phyloP scores from a whole-genome alignment of 306 rosid species.

The Medicago lupulina region DNA sequence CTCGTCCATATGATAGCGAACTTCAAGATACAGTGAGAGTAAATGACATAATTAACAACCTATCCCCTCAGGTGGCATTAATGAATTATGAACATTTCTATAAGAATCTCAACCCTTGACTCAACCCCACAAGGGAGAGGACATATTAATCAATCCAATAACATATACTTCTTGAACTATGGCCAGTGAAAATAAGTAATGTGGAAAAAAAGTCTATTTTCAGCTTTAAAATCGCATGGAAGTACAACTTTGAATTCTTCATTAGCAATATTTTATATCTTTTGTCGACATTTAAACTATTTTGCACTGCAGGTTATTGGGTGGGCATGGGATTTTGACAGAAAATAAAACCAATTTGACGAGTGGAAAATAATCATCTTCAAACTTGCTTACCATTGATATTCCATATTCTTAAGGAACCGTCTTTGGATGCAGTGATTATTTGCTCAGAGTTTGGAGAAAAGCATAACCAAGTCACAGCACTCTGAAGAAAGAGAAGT shows the following conservation, averaged over 20 bases:
- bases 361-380: constrained; percentile 30
- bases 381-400: constrained; percentile 74
- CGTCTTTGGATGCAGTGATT: constrained; percentile 96
- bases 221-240: constrained; percentile 20
- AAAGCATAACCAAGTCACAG: constrained; percentile 98
- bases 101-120: constrained; percentile 16
- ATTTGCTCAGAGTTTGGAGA: constrained; percentile 83
- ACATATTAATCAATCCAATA: constrained; percentile 25
- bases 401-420: constrained; percentile 91
- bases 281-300: constrained; percentile 2
- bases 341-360: constrained; percentile 20
- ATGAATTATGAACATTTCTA: no score
- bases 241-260: constrained; percentile 22
- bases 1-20: constrained; percentile 94
- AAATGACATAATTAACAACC: constrained; percentile 25
- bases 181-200: constrained; percentile 22
- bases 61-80: neutral
- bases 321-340: neutral
- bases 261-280: constrained; percentile 13
- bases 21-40: constrained; percentile 53
- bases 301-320: constrained; percentile 7
- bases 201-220: constrained; percentile 6
- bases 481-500: constrained; percentile 68
- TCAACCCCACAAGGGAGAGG: constrained; percentile 5
- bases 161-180: constrained; percentile 11